These are phyloP conservation scores for Boletales sp. DNA, from an alignment of 768 basidiomycete species.

Conservation along the genomic window DNA sequence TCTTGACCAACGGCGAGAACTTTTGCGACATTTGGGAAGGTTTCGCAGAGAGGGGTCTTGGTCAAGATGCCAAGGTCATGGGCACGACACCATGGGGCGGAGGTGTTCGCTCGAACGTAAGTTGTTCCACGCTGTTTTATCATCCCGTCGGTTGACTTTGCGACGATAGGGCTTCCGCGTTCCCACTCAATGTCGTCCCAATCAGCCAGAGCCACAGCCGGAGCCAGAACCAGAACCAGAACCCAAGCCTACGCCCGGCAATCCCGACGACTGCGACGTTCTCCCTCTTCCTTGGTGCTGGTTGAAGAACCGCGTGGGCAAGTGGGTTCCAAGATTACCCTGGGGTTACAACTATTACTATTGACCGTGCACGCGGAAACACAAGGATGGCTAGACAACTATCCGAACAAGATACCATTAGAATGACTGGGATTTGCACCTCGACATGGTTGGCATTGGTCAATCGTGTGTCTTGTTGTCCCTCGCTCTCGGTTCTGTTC, in stretches of 20 bases:
- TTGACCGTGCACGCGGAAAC: constrained; percentile 10
- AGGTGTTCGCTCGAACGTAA: constrained; percentile 71
- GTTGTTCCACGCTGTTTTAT: constrained; percentile 2
- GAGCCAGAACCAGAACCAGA: constrained; percentile 20
- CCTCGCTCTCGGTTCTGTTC: neutral
- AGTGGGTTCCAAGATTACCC: constrained; percentile 22
- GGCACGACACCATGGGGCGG: constrained; percentile 92
- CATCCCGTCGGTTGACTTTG: neutral
- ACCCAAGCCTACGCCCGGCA: constrained; percentile 31
- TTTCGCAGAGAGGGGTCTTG: constrained; percentile 81
- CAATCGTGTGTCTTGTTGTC: neutral
- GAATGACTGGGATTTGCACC: constrained; percentile 11
- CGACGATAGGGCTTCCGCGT: constrained; percentile 36
- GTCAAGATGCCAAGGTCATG: constrained; percentile 66
- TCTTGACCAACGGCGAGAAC: constrained; percentile 93
- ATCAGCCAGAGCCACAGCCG: neutral
- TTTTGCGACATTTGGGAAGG: constrained; percentile 82
- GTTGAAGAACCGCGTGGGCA: constrained; percentile 12
- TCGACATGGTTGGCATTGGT: neutral
- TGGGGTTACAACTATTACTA: constrained; percentile 23
- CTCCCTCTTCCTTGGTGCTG: constrained; percentile 22
- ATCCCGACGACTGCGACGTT: constrained; percentile 29
- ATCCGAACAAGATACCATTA: constrained; percentile 18
- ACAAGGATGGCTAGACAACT: constrained; percentile 5
- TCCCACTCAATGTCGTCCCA: constrained; percentile 39